These are phyloP conservation scores for Pseudonitzschia multistriata DNA, from an alignment of 108 stramenopile species.

Conservation along the genomic window DNA sequence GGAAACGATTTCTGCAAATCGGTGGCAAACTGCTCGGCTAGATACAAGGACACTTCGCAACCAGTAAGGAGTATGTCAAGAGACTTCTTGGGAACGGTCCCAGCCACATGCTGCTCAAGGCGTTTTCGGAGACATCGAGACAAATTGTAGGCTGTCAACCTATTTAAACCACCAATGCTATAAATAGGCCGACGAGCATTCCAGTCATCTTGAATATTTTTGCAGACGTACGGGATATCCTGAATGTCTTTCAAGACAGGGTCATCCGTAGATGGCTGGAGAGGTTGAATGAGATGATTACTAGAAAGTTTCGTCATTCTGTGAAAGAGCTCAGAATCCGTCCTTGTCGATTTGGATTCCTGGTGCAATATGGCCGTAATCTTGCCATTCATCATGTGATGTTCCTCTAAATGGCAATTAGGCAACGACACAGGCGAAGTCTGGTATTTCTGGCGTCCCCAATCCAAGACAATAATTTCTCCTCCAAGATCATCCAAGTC, in stretches of 20 bases:
- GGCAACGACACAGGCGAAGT: slow-evolving; percentile 44
- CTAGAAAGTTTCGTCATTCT: slow-evolving; percentile 48
- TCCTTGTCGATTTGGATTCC: slow-evolving; percentile 40
- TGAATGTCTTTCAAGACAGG: slow-evolving; percentile 52
- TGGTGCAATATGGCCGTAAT: slow-evolving; percentile 39
- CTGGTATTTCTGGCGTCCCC: slow-evolving; percentile 30
- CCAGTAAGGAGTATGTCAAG: slow-evolving; percentile 78
- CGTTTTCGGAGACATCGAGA: slow-evolving; percentile 39
- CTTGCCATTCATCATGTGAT: slow-evolving; percentile 51
- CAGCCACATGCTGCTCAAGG: slow-evolving; percentile 40
- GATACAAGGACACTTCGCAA: slow-evolving; percentile 79
- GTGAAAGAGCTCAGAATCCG: slow-evolving; percentile 37
- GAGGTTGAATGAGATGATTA: slow-evolving; percentile 53
- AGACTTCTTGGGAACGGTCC: slow-evolving; percentile 24
- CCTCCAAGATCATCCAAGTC: slow-evolving; percentile 76
- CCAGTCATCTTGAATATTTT: slow-evolving; percentile 63
- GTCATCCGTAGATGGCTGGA: slow-evolving; percentile 38
- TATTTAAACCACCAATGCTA: slow-evolving; percentile 48
- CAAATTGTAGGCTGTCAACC: slow-evolving; percentile 57
- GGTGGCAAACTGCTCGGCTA: slow-evolving; percentile 82
- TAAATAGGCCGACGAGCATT: too few species aligned
- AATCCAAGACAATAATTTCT: slow-evolving; percentile 63
- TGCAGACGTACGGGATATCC: slow-evolving; percentile 53
- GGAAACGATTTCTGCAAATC: slow-evolving; percentile 78
- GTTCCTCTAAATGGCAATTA: slow-evolving; percentile 33